Percentiles rank a stretch among this genome's conserved stretches.
phyloP scores from a whole-genome alignment of 1,139 yeast species.

The Meyerozyma carpophila region DNA sequence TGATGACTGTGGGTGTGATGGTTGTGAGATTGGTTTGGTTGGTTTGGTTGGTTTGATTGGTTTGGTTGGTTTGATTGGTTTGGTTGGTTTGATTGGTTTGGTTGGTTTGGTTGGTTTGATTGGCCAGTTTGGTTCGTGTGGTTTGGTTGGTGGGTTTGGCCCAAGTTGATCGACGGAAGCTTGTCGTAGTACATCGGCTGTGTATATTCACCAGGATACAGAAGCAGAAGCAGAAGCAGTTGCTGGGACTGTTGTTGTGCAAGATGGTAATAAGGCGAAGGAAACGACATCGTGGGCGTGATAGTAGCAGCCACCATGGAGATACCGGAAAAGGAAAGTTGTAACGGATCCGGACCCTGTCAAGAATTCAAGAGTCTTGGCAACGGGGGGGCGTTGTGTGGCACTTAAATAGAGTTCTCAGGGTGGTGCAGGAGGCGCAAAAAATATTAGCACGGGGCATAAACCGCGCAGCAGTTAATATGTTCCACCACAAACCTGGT shows the following conservation, averaged over 20 bases:
- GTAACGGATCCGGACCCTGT: background rate
- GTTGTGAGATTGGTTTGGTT: background rate
- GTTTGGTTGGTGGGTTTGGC: no score
- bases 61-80: no score
- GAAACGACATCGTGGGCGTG: background rate
- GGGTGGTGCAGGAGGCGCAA: background rate
- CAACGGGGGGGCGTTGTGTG: background rate
- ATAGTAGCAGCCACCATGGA: background rate
- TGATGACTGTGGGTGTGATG: background rate
- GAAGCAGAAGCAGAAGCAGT: background rate
- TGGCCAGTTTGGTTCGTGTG: no score
- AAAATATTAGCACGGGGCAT: constrained; percentile 1
- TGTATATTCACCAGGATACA: background rate
- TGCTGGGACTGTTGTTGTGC: background rate
- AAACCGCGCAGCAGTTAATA: background rate
- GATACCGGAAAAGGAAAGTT: background rate
- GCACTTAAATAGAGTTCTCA: background rate
- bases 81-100: no score
- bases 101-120: no score
- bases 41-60: no score
- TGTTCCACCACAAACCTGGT: background rate
- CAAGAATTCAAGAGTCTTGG: background rate
- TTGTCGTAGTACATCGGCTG: background rate
- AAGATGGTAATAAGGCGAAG: background rate
- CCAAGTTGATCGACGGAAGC: background rate